phyloP scores from a whole-genome alignment of 257 asterid genomes.

The Apocynum venetum region DNA sequence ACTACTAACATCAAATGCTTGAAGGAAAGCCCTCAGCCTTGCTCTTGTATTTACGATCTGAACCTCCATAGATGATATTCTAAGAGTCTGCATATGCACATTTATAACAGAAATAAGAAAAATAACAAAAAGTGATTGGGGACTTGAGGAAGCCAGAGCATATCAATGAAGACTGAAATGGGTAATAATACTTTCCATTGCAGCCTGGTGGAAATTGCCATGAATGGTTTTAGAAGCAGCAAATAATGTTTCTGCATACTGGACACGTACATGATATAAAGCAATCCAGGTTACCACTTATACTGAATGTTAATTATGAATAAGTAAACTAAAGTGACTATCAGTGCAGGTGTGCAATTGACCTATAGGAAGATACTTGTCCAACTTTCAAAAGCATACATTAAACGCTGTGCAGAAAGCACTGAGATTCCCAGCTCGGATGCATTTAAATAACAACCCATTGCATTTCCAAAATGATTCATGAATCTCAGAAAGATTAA shows the following conservation, averaged over 20 bases:
- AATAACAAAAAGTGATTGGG: neutral
- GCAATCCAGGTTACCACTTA: neutral
- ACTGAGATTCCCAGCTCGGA: constrained; percentile 15
- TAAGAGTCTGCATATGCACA: neutral
- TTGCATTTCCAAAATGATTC: constrained; percentile 24
- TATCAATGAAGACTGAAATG: neutral
- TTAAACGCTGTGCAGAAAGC: constrained; percentile 11
- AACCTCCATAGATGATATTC: neutral
- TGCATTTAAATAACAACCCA: constrained; percentile 27
- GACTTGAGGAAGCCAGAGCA: neutral
- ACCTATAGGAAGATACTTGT: neutral
- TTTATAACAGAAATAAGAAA: neutral
- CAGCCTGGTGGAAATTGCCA: neutral
- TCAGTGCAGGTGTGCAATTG: neutral
- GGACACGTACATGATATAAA: neutral
- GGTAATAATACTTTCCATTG: neutral
- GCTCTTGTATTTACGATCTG: constrained; percentile 27
- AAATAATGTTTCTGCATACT: neutral
- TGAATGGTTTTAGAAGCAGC: neutral
- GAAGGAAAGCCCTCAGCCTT: constrained; percentile 21
- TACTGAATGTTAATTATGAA: neutral
- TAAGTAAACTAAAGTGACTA: neutral
- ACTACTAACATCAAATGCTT: constrained; percentile 27
- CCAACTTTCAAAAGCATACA: constrained; percentile 10
- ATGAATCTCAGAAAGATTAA: constrained; percentile 17